Percentiles rank a stretch among this genome's conserved stretches.
Evolutionary conservation across 768 basidiomycete genomes (phyloP).

Genomic region (Kwoniella dendrophila): DNA sequence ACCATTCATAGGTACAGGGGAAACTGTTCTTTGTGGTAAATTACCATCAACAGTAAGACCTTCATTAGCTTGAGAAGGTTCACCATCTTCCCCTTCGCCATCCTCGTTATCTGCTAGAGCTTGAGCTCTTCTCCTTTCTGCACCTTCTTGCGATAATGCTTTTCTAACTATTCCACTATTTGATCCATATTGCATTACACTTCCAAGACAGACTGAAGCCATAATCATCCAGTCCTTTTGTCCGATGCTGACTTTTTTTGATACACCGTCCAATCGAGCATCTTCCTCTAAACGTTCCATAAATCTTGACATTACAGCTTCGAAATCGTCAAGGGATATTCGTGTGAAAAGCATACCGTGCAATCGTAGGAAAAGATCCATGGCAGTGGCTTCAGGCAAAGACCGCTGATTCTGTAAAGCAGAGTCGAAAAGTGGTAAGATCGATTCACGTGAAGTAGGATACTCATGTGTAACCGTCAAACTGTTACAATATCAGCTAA

Average conservation of each 20-base stretch:
- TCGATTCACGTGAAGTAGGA: slow-evolving; percentile 81
- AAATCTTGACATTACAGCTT: slow-evolving; percentile 75
- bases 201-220: slow-evolving; percentile 79
- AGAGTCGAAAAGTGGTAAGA: slow-evolving; percentile 83
- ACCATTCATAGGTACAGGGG: slow-evolving; percentile 12
- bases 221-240: slow-evolving; percentile 93
- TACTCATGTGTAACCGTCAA: slow-evolving; percentile 91
- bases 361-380: slow-evolving; percentile 84
- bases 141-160: slow-evolving; percentile 60
- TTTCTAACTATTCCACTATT: slow-evolving; percentile 70
- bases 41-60: background rate
- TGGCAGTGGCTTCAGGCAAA: slow-evolving; percentile 65
- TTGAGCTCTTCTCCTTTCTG: slow-evolving; percentile 49
- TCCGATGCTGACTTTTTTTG: slow-evolving; percentile 26
- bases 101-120: slow-evolving; percentile 32
- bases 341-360: slow-evolving; percentile 98
- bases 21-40: background rate
- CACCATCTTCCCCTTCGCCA: slow-evolving; percentile 54
- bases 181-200: slow-evolving; percentile 84
- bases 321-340: slow-evolving; percentile 90
- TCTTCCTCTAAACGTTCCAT: slow-evolving; percentile 84
- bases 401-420: slow-evolving; percentile 72
- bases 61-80: background rate
- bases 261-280: slow-evolving; percentile 56
- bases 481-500: slow-evolving; percentile 58